These are phyloP conservation scores for Staphylotrichum tortipilum DNA, from an alignment of 495 filamentous ascomycete genomes.

Conservation along the genomic window DNA sequence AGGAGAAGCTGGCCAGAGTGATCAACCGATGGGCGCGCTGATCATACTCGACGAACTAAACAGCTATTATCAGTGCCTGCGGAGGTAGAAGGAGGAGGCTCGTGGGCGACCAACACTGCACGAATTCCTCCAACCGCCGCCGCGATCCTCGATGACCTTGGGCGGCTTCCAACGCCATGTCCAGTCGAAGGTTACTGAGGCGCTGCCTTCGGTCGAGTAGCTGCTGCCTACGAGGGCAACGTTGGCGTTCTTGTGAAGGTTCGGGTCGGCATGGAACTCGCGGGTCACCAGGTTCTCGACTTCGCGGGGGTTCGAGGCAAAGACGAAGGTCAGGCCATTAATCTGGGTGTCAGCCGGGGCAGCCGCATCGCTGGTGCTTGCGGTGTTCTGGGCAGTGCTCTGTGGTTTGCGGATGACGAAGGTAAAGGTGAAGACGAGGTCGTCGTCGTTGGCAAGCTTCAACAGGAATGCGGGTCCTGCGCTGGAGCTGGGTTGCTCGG, in stretches of 20 bases:
- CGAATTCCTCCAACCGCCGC: slow-evolving; percentile 87
- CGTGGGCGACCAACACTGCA: slow-evolving; percentile 57
- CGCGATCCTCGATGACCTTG: slow-evolving; percentile 70
- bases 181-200: slow-evolving; percentile 88
- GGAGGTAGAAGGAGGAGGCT: not conserved
- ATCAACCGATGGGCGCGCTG: slow-evolving; percentile 81
- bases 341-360: slow-evolving; percentile 61
- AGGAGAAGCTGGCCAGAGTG: slow-evolving; percentile 83
- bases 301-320: slow-evolving; percentile 74
- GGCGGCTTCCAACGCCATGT: slow-evolving; percentile 95
- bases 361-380: slow-evolving; percentile 29
- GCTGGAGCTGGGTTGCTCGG: slow-evolving; percentile 52
- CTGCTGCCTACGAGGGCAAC: slow-evolving; percentile 89
- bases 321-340: slow-evolving; percentile 85
- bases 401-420: slow-evolving; percentile 71
- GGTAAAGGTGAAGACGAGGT: slow-evolving; percentile 84
- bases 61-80: slow-evolving; percentile 20
- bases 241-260: slow-evolving; percentile 93
- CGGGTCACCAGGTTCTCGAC: slow-evolving; percentile 87
- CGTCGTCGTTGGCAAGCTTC: slow-evolving; percentile 82
- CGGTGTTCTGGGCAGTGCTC: slow-evolving; percentile 26
- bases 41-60: slow-evolving; percentile 88
- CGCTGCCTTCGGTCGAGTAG: slow-evolving; percentile 68
- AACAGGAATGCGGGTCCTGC: slow-evolving; percentile 67
- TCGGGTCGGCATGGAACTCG: slow-evolving; percentile 95